These are phyloP conservation scores for Rhynchosporium agropyri DNA, from an alignment of 2,329 filamentous ascomycete genomes.

Conservation along the genomic window DNA sequence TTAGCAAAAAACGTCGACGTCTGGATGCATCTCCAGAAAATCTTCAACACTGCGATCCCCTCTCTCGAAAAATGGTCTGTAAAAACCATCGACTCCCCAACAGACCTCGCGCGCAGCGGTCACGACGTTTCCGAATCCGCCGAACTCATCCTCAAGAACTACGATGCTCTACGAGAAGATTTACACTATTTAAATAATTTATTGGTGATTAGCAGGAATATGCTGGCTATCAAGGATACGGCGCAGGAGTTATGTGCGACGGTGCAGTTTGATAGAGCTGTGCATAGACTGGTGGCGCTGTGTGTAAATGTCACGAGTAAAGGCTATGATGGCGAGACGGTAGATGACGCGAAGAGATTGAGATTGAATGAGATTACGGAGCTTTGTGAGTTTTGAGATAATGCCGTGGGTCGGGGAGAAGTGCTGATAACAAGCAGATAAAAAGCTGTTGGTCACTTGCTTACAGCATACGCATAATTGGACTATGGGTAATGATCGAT, in stretches of 20 bases:
- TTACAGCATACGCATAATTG: slow-evolving; percentile 70
- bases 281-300: slow-evolving; percentile 66
- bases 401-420: not conserved
- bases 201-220: slow-evolving; percentile 67
- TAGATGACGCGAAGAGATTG: slow-evolving; percentile 57
- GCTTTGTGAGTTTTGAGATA: slow-evolving; percentile 52
- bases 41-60: slow-evolving; percentile 63
- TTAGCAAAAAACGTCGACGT: slow-evolving; percentile 65
- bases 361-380: slow-evolving; percentile 67
- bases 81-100: slow-evolving; percentile 52
- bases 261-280: slow-evolving; percentile 66
- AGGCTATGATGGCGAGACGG: slow-evolving; percentile 64
- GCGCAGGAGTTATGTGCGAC: slow-evolving; percentile 67
- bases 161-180: slow-evolving; percentile 62
- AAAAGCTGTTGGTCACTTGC: slow-evolving; percentile 66
- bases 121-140: slow-evolving; percentile 65
- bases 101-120: slow-evolving; percentile 56
- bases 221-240: slow-evolving; percentile 65
- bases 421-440: slow-evolving; percentile 49
- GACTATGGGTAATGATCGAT: slow-evolving; percentile 69
- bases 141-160: slow-evolving; percentile 64
- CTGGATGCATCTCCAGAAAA: slow-evolving; percentile 66
- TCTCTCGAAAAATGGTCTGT: slow-evolving; percentile 62
- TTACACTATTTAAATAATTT: slow-evolving; percentile 66
- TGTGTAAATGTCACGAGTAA: slow-evolving; percentile 70